Base-by-base conservation (phyloP, 1,284 basidiomycete genomes). In the Austroboletus novae-zelandiae region DNA sequence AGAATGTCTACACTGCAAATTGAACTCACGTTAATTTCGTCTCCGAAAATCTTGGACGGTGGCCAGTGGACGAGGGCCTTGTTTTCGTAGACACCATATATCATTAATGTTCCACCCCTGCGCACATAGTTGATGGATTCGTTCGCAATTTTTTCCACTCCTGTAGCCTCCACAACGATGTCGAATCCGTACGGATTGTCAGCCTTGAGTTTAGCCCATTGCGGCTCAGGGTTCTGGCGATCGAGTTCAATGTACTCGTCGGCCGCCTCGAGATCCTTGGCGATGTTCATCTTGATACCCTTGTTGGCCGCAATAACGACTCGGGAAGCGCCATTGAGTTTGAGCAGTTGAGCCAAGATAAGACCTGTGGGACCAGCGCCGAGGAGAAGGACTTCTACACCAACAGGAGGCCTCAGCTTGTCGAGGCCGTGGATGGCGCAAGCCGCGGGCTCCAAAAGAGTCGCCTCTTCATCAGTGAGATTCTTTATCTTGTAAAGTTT, bases 381-480 rank as follows among this genome's bases (percentile, higher is more conserved):
- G 55, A 94, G 77, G 49, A 94, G 74, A 42, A 94, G 78, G 14
- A 84, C 89, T 50, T 91, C 87, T 41, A 84, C 74, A 34, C 91
- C 91, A 54, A 91, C 86, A 15, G 84, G 78, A 27, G 88, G 82
- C 53, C 77, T 78, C 47, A 94, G 78, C 65, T 89, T 91, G 73
- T 94, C 92, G 53, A 92, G 78, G 13, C 91, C 91, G 70, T 94
- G 92, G 48, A 94, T 80, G 15, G 91, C 91, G 65, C 91, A 94
- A 14, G 91, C 84, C 5, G 91, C 87, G 17, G 91, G 91, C 67
- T 94, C 91, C 48, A 94, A 74, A n/a, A 94, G 78, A 5, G 89
- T 92, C 0, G 91, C 86, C 61, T 94, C 89, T 68, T 91, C 86
- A 61, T 94, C 90, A n/a, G 83, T 79, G 40, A 94, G 77, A 70